phyloP scores from a whole-genome alignment of 768 basidiomycete genomes.

The Lanmaoa pseudosensibilis region DNA sequence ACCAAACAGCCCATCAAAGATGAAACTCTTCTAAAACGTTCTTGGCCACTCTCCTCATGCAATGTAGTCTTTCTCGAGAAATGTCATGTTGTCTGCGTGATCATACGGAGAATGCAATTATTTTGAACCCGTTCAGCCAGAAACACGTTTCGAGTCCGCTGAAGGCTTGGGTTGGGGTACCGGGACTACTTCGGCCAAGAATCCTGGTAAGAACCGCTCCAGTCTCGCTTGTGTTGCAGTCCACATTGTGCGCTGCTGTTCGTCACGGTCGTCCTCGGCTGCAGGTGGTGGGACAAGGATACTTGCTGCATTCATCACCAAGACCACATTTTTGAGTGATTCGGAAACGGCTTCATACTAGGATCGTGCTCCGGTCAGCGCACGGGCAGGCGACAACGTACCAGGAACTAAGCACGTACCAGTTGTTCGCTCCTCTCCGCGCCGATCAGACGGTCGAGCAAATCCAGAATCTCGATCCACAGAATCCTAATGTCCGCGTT shows the following conservation, averaged over 20 bases:
- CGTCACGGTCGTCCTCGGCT: constrained; percentile 48
- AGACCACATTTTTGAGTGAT: constrained; percentile 92
- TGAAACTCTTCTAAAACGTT: constrained; percentile 49
- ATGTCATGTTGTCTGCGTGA: constrained; percentile 2
- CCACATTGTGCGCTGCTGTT: constrained; percentile 75
- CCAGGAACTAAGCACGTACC: constrained; percentile 42
- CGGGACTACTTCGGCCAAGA: constrained; percentile 71
- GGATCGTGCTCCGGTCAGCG: constrained; percentile 5
- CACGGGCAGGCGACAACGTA: background rate
- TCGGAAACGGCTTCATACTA: constrained; percentile 96
- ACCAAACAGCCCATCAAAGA: constrained; percentile 55
- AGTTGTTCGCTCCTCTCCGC: constrained; percentile 82
- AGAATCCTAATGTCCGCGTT: constrained; percentile 66
- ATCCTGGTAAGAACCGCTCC: constrained; percentile 90
- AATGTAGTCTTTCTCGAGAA: background rate
- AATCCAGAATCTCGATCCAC: constrained; percentile 89
- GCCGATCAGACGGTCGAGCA: constrained; percentile 86
- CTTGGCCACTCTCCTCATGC: background rate
- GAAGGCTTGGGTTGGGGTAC: constrained; percentile 24
- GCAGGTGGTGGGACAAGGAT: constrained; percentile 66
- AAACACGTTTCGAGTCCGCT: constrained; percentile 14
- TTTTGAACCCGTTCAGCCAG: constrained; percentile 11
- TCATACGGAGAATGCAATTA: background rate
- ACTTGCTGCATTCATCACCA: constrained; percentile 91
- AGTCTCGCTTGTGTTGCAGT: constrained; percentile 80